A percentile compares a stretch with the other conserved stretches of the same genome.
phyloP scores from a whole-genome alignment of 176 grass and related monocot species.

The Themeda triandra region DNA sequence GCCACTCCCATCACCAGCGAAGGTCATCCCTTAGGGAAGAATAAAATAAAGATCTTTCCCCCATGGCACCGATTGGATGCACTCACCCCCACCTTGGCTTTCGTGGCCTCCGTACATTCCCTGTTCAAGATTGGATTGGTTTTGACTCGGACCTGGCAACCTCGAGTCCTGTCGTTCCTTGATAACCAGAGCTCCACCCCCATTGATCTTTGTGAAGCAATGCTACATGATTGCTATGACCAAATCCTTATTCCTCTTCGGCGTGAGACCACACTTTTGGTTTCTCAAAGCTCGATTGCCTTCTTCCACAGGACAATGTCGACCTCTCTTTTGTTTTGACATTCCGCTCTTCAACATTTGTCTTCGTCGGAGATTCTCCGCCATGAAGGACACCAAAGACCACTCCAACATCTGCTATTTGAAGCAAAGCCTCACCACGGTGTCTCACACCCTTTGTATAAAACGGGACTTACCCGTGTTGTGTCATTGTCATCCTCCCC shows the following conservation, averaged over 20 bases:
- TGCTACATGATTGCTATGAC: background rate
- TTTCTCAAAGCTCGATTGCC: background rate
- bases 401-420: background rate
- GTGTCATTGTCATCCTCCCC: background rate
- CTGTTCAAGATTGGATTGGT: too few species aligned
- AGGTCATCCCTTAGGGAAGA: background rate
- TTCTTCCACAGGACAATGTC: fast-evolving
- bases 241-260: background rate
- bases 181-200: background rate
- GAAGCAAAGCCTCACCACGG: background rate
- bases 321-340: background rate
- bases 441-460: background rate
- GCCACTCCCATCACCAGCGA: background rate
- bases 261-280: fast-evolving
- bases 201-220: background rate
- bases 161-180: background rate
- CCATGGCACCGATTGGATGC: too few species aligned
- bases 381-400: background rate
- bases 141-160: too few species aligned
- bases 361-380: background rate
- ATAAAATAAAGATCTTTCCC: background rate
- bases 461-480: background rate
- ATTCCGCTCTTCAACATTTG: background rate
- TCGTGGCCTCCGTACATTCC: too few species aligned
- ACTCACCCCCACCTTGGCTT: too few species aligned